Conservation (phyloP, 139 green algal species). For the Coccomyxa sp. region DNA sequence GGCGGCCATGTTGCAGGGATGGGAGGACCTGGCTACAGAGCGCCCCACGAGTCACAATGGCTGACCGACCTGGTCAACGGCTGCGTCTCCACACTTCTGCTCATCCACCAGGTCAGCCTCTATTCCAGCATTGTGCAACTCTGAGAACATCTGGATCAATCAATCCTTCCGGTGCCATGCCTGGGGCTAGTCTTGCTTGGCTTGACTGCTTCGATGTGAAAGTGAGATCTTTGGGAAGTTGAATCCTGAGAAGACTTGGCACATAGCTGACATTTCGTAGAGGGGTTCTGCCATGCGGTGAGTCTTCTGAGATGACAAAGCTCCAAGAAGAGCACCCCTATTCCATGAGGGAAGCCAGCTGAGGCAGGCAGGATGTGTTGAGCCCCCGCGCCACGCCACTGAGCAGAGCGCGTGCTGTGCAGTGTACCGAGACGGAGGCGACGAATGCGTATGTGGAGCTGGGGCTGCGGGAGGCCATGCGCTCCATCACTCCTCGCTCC, state of each 20-base stretch:
- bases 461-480: neutral
- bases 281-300: too few species aligned
- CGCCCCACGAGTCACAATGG: constrained; percentile 9
- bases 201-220: neutral
- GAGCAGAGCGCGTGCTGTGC: neutral
- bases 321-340: too few species aligned
- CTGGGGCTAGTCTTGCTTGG: neutral
- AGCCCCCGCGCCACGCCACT: too few species aligned
- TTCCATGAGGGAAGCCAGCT: too few species aligned
- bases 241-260: neutral
- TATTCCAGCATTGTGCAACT: neutral
- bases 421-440: neutral
- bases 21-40: neutral
- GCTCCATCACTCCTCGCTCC: neutral
- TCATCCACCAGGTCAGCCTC: constrained; percentile 25
- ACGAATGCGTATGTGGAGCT: neutral
- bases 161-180: neutral
- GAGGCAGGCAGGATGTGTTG: too few species aligned
- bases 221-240: neutral
- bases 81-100: constrained; percentile 39
- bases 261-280: too few species aligned
- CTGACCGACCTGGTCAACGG: constrained; percentile 29
- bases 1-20: neutral
- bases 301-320: too few species aligned
- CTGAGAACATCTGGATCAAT: neutral